phyloP scores from a whole-genome alignment of 495 filamentous ascomycete genomes.

The Penicillium coprophilum region DNA sequence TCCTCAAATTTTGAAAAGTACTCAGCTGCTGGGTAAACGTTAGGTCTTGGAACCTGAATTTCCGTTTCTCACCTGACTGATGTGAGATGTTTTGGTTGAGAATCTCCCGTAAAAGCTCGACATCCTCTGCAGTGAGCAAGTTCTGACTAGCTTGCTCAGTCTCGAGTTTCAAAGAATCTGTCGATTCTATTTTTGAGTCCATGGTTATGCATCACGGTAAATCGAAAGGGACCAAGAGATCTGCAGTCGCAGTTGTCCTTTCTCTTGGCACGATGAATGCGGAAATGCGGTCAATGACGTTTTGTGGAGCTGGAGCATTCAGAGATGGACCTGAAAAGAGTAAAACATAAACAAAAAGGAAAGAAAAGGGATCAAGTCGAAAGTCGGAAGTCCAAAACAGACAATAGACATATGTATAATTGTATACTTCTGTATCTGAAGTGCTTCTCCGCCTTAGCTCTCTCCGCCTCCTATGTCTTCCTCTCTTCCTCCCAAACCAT shows the following conservation, averaged over 20 bases:
- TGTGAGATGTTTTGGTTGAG: conserved; percentile 21
- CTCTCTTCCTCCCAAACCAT: neutral
- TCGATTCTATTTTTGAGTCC: neutral
- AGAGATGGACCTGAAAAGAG: neutral
- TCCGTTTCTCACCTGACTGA: conserved; percentile 34
- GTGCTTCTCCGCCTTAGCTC: neutral
- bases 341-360: neutral
- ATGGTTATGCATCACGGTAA: neutral
- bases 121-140: conserved; percentile 56
- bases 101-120: conserved; percentile 46
- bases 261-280: neutral
- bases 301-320: neutral
- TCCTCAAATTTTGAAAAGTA: conserved; percentile 61
- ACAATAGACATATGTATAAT: neutral
- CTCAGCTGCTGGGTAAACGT: conserved; percentile 70
- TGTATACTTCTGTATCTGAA: neutral
- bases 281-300: neutral
- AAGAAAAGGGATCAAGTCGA: neutral
- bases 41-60: conserved; percentile 59
- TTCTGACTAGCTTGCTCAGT: conserved; percentile 36
- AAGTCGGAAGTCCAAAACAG: neutral
- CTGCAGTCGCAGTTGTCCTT: neutral
- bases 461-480: neutral
- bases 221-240: neutral
- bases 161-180: neutral